Evolutionary conservation across 1,139 yeast genomes (phyloP), one percentile per base, ranked within the genome.

Genomic region (Hansenula sp.): DNA sequence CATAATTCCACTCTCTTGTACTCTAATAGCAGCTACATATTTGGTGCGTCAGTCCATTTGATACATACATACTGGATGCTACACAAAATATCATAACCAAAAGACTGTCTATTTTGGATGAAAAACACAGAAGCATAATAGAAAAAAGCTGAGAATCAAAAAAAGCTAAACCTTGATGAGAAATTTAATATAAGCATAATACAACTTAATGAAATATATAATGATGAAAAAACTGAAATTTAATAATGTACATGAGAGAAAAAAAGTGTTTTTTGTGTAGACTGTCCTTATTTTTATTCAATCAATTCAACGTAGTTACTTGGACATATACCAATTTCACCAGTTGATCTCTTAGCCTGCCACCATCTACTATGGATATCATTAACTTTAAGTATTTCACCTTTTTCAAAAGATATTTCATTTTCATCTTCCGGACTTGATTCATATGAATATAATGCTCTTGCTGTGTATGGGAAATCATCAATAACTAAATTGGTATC

Each of bases 281-380:
- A 16, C 8, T 8, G 20, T 4, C 2, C 29, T 11, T 3, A 14
- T 12, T 3, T 18, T 38, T 39, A 55, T 43, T 71, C 79, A 41
- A 82, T 65, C 51, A 88, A 68, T 59, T 86, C 85, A 38, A 90
- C 94, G 57, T 92, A 92, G 62, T 92, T 92, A 51, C 95, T 84
- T 39, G 98, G 98, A 63, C 96, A 90, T 53, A 92, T 92, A 53
- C 98, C 98, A 39, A 88, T 86, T 61, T 89, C 95, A 36, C 98
- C 98, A 53, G 79, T 83, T 17, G 83, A 73, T 57, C 90, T 78
- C 59, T 86, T 79, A 28, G 96, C 97, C 65, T 89, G 96, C 97
- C 97, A 92, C 98, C 98, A 92, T 66, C 94, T 83, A 39, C 97
- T 97, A 50, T 87, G 88, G 44, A 88, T 86, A 58, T 92, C 97